Percentiles rank a stretch among this genome's conserved stretches.
phyloP scores from a whole-genome alignment of 805 yeast genomes.

The Millerago galiae region DNA sequence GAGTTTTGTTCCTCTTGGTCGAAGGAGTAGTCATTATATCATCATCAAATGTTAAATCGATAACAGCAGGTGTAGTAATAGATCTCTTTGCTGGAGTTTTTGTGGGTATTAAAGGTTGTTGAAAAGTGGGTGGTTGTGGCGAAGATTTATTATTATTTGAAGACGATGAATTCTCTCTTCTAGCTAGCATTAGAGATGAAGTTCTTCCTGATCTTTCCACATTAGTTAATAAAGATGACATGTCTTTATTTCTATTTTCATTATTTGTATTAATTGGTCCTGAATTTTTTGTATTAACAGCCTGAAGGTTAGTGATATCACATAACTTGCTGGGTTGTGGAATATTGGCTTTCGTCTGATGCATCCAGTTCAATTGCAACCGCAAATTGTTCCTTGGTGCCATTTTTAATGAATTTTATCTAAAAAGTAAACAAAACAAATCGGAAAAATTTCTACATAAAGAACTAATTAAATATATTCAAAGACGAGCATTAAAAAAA shows the following conservation, averaged over 20 bases:
- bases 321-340: conserved; percentile 14
- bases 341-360: conserved; percentile 16
- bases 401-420: conserved; percentile 2
- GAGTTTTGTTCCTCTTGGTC: background rate
- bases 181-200: conserved; percentile 15
- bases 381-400: conserved; percentile 24
- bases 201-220: conserved; percentile 11
- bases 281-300: background rate
- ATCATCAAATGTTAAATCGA: conserved; percentile 24
- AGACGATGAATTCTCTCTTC: conserved; percentile 13
- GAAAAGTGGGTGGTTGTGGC: conserved; percentile 15
- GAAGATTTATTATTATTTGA: conserved; percentile 9
- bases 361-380: conserved; percentile 23
- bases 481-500: too few relatives aligned
- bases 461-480: too few relatives aligned
- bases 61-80: conserved; percentile 10
- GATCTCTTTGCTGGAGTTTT: conserved; percentile 2
- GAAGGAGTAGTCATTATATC: conserved; percentile 3
- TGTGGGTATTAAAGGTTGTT: conserved; percentile 4
- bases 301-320: conserved; percentile 8
- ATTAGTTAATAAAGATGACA: conserved; percentile 6
- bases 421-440: too few relatives aligned
- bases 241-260: background rate
- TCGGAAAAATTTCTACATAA: too few relatives aligned
- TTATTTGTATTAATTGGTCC: background rate